Evolutionary conservation across 2,329 filamentous ascomycete species (phyloP), one percentile per base, ranked within the genome.

Genomic region (Helotiales sp.): DNA sequence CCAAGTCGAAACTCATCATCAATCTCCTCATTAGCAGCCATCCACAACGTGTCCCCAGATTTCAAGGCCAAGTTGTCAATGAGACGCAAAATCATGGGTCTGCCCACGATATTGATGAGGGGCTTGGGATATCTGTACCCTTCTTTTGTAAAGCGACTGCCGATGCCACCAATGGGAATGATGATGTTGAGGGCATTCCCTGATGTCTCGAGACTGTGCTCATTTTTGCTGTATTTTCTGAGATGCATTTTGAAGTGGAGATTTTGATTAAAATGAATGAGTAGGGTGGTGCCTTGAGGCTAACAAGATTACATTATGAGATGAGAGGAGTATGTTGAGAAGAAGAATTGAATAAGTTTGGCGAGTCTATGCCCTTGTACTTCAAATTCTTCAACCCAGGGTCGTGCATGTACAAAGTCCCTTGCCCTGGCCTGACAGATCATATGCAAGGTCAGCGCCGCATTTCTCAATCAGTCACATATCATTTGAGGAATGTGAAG

Each of bases 111-210:
- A 24, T 56, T 56, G 29, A 56, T 56, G 25, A 56, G 22, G 15
- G 54, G 54, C 13, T 56, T 56, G 6, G 54, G 54, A 52, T 51
- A 56, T 30, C 54, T 19, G 30, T 56, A 56, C 5, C 54, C 54
- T 8, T 51, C 36, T 30, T 52, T 56, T 0, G 54, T 44, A 25
- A 72, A 72, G 15, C 70, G 65, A 5, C 67, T 67, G 25, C 70
- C 70, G 24, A 71, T 67, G 36, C 70, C 69, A 29, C 70, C 70
- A 27, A 71, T 71, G 15, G 70, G 70, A 12, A 71, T 67, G 58
- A 71, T 70, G 47, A 71, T 61, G 44, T 71, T 71, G 54, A 71
- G 63, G 36, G 67, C 64, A 38, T 63, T 52, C 19, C 30, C 33
- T 15, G 53, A 25, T 15, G 44, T 40, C 9, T 44, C 31, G 27